These are phyloP conservation scores for Suhomyces sp. DNA, from an alignment of 805 yeast species.

Conservation along the genomic window DNA sequence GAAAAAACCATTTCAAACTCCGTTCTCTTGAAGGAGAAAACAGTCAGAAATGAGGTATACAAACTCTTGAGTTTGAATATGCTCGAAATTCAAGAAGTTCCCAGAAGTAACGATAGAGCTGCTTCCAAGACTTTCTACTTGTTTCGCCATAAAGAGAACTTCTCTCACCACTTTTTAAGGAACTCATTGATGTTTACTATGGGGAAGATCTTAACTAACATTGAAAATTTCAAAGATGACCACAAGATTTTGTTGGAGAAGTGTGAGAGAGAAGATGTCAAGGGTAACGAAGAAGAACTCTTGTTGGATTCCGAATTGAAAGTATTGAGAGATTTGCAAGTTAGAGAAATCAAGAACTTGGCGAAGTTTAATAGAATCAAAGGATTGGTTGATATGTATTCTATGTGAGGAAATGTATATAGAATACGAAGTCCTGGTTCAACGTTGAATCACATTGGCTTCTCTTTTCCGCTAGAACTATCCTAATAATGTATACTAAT, in stretches of 20 bases:
- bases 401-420: too few relatives aligned
- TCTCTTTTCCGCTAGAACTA: too few relatives aligned
- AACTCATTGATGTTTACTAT: slow-evolving; percentile 51
- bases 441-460: too few relatives aligned
- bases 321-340: slow-evolving; percentile 62
- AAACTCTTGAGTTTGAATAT: slow-evolving; percentile 67
- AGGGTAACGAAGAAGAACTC: slow-evolving; percentile 73
- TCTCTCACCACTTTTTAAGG: slow-evolving; percentile 34
- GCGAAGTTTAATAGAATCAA: slow-evolving; percentile 57
- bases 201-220: slow-evolving; percentile 48
- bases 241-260: slow-evolving; percentile 72
- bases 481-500: too few relatives aligned
- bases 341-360: slow-evolving; percentile 52
- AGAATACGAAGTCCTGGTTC: too few relatives aligned
- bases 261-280: slow-evolving; percentile 86
- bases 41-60: slow-evolving; percentile 69
- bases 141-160: slow-evolving; percentile 59
- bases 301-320: slow-evolving; percentile 72
- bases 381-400: slow-evolving; percentile 53
- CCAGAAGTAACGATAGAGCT: slow-evolving; percentile 86
- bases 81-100: slow-evolving; percentile 89
- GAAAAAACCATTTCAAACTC: slow-evolving; percentile 77
- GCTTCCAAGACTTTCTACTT: slow-evolving; percentile 85
- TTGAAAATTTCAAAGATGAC: slow-evolving; percentile 54
- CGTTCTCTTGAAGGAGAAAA: slow-evolving; percentile 75